Evolutionary conservation across 1,284 basidiomycete species (phyloP), one percentile per base, ranked within the genome.

Genomic region (Malassezia sympodialis): DNA sequence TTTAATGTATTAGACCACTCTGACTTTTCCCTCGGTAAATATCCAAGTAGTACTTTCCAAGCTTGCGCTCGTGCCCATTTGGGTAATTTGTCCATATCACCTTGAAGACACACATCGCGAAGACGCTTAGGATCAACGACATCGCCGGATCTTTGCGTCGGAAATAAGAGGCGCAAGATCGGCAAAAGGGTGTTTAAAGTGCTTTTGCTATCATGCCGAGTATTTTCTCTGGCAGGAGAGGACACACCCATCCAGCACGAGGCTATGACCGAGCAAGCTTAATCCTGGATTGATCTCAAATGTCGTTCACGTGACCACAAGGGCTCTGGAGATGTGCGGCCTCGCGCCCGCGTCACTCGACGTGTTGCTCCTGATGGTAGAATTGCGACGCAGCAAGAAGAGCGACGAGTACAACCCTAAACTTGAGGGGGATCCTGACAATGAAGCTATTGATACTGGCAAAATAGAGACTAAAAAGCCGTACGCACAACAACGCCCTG

Each of bases 31-130:
- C 60, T 58, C 1, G 68, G 63, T 11, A 74, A 44, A 50, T 67
- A 71, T 30, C 63, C 66, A 14, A 74, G 55, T 2, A 74, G 52
- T 3, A 73, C 61, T 32, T 68, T 68, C 69, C 71, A 74, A 6
- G 69, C 65, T 50, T 69, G 67, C 2, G 72, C 54, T 27, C 72
- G 52, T 15, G 70, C 60, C 72, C 72, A 74, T 23, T 49, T 34
- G 1, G 65, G 66, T 7, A 58, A 51, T 30, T 62, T 58, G 31
- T 60, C 57, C 11, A 69, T 53, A 15, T 60, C 57, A 41, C 62
- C 66, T 28, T 41, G 28, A 11, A 28, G 17, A 19, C 53, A 55
- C 56, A 62, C 11, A 63, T 47, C 28, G 14, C 52, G 45, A 24
- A 54, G 30, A 15, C 4, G 17, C 17, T 19, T 10, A 11, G 37